Base-by-base conservation (phyloP, 495 filamentous ascomycete species). In the Penicillium turbatum region DNA sequence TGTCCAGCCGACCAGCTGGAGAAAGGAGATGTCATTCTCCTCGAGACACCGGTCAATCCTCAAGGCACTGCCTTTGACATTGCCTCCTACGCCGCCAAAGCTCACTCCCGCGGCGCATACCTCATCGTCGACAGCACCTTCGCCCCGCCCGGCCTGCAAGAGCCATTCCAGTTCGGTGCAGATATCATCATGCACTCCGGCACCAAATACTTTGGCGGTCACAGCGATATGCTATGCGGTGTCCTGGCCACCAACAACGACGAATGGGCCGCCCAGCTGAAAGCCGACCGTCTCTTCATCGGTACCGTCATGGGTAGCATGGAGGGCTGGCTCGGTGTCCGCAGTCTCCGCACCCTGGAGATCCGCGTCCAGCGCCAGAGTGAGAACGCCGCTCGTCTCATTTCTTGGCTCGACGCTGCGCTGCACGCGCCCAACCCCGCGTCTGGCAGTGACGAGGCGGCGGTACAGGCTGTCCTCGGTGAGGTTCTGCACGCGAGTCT, bases 181-280 rank as follows among this genome's bases (percentile, higher is more conserved):
- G 91, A 97, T 68, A 67, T 89, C 0, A 82, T 96, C 17, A 86
- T 97, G 86, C 93, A 98, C 69, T 84, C 79, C 19, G 93, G 89
- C 11, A 93, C 91, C 8, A 98, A 98, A 77, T 98, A 96, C 67
- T 80, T 98, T 53, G 93, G 93, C 16, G 93, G 93, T 1, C 93
- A 98, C 71, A 87, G 82, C 56, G 93, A 98, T 70, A 72, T 97
- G 70, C 81, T 98, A 0, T 89, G 87, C 59, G 93, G 93, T 11
- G 86, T 95, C 16, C 74, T 97, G 16, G 86, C 82, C 0, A 81
- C 86, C 6, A 70, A 76, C 44, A 62, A 65, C 38, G 68, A 80
- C 48, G 77, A 77, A 4, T 88, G 84, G 87, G 65, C 79, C 29
- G 50, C 62, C 3, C 69, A 69, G 40, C 63, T 98, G 53, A 68